These are phyloP conservation scores for Russula foetens DNA, from an alignment of 768 basidiomycete species.

Conservation along the genomic window DNA sequence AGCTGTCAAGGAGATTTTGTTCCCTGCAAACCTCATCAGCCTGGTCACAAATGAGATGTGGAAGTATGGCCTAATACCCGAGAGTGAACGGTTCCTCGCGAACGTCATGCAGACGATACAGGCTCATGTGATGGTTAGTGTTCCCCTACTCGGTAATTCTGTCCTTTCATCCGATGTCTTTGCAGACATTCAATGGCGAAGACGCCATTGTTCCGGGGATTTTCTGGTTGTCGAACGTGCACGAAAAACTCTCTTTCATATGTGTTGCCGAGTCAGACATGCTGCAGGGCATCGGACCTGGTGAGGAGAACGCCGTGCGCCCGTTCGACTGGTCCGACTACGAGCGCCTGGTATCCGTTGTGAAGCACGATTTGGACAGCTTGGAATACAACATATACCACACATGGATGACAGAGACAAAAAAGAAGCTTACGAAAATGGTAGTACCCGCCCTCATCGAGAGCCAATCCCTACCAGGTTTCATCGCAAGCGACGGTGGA, in stretches of 20 bases:
- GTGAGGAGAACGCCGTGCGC: constrained; percentile 85
- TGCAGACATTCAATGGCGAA: constrained; percentile 82
- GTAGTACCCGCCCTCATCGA: constrained; percentile 98
- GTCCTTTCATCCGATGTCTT: constrained; percentile 16
- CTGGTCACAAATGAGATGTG: constrained; percentile 99
- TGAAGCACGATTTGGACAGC: constrained; percentile 97
- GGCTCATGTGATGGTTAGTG: constrained; percentile 90
- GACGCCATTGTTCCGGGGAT: constrained; percentile 95
- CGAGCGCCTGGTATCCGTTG: constrained; percentile 92
- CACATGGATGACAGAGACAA: constrained; percentile 98
- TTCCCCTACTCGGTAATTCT: not conserved
- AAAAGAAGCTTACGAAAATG: constrained; percentile 95
- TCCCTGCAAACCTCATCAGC: constrained; percentile 97
- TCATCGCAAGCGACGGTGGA: constrained; percentile 91
- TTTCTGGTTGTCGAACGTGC: constrained; percentile 99
- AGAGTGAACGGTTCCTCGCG: constrained; percentile 96
- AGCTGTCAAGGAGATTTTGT: constrained; percentile 94
- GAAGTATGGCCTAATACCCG: constrained; percentile 95
- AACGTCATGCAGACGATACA: constrained; percentile 99
- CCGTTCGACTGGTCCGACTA: constrained; percentile 97
- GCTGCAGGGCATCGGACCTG: constrained; percentile 95
- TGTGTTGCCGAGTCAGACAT: constrained; percentile 99
- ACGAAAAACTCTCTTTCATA: constrained; percentile 98
- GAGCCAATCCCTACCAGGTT: constrained; percentile 94
- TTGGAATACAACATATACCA: constrained; percentile 99